Evolutionary conservation across 352 stramenopile species (phyloP).

Genomic region (Phytophthora niederhauseri): DNA sequence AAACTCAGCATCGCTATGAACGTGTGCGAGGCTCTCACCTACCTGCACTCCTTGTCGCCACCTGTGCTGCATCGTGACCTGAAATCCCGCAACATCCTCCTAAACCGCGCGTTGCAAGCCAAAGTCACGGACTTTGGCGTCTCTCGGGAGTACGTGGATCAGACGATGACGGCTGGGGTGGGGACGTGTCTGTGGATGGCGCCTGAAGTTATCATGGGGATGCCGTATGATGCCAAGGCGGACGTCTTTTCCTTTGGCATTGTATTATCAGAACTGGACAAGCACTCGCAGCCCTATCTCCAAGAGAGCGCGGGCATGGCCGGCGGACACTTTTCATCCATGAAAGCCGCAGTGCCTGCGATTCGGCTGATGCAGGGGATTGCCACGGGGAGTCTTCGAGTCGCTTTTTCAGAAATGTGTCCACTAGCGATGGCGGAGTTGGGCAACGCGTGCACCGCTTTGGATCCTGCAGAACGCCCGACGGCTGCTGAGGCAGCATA

Average conservation of each 20-base stretch:
- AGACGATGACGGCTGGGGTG: constrained; percentile 24
- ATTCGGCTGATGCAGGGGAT: background rate
- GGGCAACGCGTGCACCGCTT: background rate
- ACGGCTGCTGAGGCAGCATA: constrained; percentile 1
- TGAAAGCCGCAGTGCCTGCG: background rate
- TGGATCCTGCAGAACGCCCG: background rate
- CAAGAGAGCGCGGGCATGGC: background rate
- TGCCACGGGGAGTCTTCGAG: background rate
- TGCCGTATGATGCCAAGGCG: constrained; percentile 18
- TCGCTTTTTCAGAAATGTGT: background rate
- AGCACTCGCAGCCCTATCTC: constrained; percentile 12
- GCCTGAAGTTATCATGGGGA: constrained; percentile 19
- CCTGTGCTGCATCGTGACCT: constrained; percentile 52
- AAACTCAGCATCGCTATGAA: constrained; percentile 12
- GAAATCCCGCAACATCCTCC: constrained; percentile 62
- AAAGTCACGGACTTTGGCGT: constrained; percentile 60
- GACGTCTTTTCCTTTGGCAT: constrained; percentile 28
- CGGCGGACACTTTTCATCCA: background rate
- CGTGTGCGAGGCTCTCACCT: constrained; percentile 14
- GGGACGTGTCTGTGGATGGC: constrained; percentile 23
- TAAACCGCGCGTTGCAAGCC: constrained; percentile 35
- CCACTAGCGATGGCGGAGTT: background rate
- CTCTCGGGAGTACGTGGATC: constrained; percentile 13
- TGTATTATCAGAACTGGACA: constrained; percentile 19
- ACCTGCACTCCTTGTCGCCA: constrained; percentile 22